Evolutionary conservation across 176 grass and related monocot species (phyloP).

Genomic region (Zoysia japonica): DNA sequence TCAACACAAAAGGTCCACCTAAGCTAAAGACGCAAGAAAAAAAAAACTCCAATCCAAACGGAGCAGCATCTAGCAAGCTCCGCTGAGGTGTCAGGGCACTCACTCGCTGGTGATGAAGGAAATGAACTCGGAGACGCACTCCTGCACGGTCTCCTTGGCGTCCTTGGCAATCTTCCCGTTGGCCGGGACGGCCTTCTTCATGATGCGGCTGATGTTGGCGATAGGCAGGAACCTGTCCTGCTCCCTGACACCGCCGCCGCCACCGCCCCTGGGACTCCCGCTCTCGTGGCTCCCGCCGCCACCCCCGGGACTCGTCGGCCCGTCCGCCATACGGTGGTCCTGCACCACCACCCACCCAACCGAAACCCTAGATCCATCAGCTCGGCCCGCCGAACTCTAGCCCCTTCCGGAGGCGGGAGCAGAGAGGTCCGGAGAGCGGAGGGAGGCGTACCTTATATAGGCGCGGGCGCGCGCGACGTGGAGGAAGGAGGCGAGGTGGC

Average conservation of each 20-base stretch:
- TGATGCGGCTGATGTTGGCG: conserved; percentile 85
- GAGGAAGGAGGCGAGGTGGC: conserved; percentile 35
- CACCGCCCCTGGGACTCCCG: conserved; percentile 45
- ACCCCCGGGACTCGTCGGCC: conserved; percentile 51
- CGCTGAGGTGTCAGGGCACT: conserved; percentile 2
- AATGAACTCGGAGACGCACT: conserved; percentile 89
- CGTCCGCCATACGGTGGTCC: conserved; percentile 49
- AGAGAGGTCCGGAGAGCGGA: neutral
- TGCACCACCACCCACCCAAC: conserved; percentile 1
- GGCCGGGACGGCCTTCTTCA: conserved; percentile 81
- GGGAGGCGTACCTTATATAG: conserved; percentile 57
- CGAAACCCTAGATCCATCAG: conserved; percentile 66
- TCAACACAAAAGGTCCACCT: conserved; percentile 12
- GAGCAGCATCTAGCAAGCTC: neutral
- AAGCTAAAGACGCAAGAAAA: neutral
- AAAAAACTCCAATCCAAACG: conserved; percentile 3
- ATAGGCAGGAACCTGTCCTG: conserved; percentile 81
- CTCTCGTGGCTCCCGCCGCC: conserved; percentile 49
- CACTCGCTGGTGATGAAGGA: conserved; percentile 89
- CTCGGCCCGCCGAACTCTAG: conserved; percentile 17
- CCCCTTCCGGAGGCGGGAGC: neutral
- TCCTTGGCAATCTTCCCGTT: conserved; percentile 89
- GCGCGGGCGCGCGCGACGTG: conserved; percentile 38
- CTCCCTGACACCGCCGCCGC: conserved; percentile 55
- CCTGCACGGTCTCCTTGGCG: conserved; percentile 79